A percentile compares a stretch with the other conserved stretches of the same genome.
phyloP scores from a whole-genome alignment of 768 basidiomycete genomes.

The Obba rivulosa region DNA sequence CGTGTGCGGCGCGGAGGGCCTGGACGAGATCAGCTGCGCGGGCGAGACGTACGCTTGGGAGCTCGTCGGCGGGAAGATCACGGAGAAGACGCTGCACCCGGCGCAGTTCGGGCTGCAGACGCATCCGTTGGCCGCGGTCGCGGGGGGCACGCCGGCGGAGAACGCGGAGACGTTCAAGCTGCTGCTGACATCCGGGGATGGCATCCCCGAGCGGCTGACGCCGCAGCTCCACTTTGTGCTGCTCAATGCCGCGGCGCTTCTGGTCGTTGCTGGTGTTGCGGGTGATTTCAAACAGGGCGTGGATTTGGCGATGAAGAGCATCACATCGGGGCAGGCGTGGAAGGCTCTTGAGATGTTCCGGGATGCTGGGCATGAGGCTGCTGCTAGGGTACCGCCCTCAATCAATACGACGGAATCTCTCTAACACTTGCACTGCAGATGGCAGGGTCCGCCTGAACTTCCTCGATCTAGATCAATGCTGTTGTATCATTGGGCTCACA shows the following conservation, averaged over 20 bases:
- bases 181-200: slow-evolving; percentile 54
- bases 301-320: slow-evolving; percentile 19
- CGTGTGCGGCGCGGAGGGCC: slow-evolving; percentile 85
- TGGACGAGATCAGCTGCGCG: slow-evolving; percentile 95
- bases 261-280: slow-evolving; percentile 80
- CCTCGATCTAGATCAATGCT: no score
- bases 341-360: slow-evolving; percentile 24
- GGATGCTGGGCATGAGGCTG: slow-evolving; percentile 17
- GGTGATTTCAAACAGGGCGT: slow-evolving; percentile 16
- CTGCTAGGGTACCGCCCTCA: neutral
- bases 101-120: slow-evolving; percentile 70
- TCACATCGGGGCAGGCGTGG: slow-evolving; percentile 26
- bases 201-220: slow-evolving; percentile 49
- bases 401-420: neutral
- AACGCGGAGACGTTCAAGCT: slow-evolving; percentile 72
- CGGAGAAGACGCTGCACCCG: slow-evolving; percentile 57
- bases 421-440: neutral
- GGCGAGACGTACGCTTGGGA: slow-evolving; percentile 87
- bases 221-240: slow-evolving; percentile 84
- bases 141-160: slow-evolving; percentile 67
- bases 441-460: neutral
- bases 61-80: slow-evolving; percentile 60
- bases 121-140: slow-evolving; percentile 67
- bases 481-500: no score
- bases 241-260: slow-evolving; percentile 83